Evolutionary conservation across 306 rosid species (phyloP).

Genomic region (Oxytropis ochrocephala): DNA sequence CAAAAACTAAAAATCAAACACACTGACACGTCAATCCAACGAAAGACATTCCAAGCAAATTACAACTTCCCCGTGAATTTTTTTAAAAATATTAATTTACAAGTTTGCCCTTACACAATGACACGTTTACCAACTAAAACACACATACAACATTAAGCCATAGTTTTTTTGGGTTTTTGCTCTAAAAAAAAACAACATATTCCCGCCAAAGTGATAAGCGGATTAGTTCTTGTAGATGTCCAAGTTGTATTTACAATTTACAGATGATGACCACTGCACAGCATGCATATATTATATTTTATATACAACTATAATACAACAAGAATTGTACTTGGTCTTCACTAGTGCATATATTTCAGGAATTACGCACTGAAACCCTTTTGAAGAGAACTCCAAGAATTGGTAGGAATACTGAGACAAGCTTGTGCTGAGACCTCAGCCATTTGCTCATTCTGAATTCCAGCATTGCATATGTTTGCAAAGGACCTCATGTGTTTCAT

Average conservation of each 20-base stretch:
- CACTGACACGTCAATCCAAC: too few relatives aligned
- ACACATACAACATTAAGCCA: too few relatives aligned
- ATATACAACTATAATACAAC: background rate
- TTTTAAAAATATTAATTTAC: too few relatives aligned
- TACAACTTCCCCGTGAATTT: too few relatives aligned
- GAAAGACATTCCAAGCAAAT: too few relatives aligned
- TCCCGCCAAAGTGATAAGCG: too few relatives aligned
- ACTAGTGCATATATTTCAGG: background rate
- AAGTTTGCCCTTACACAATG: too few relatives aligned
- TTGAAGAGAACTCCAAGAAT: constrained; percentile 71
- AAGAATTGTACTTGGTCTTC: constrained; percentile 1
- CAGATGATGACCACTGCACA: background rate
- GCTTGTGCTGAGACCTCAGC: constrained; percentile 75
- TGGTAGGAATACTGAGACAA: constrained; percentile 51
- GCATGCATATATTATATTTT: background rate
- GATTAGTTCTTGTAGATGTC: too few relatives aligned
- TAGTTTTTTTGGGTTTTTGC: too few relatives aligned
- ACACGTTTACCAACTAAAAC: too few relatives aligned
- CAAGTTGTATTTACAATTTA: constrained; percentile 31
- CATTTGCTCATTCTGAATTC: constrained; percentile 61
- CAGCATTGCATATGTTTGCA: constrained; percentile 86
- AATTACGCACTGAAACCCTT: constrained; percentile 67
- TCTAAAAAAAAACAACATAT: too few relatives aligned
- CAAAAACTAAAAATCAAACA: too few relatives aligned
- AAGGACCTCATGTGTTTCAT: constrained; percentile 95